Evolutionary conservation across 2,329 filamentous ascomycete genomes (phyloP), one percentile per base, ranked within the genome.

Genomic region (Paraconiothyrium brasiliense): DNA sequence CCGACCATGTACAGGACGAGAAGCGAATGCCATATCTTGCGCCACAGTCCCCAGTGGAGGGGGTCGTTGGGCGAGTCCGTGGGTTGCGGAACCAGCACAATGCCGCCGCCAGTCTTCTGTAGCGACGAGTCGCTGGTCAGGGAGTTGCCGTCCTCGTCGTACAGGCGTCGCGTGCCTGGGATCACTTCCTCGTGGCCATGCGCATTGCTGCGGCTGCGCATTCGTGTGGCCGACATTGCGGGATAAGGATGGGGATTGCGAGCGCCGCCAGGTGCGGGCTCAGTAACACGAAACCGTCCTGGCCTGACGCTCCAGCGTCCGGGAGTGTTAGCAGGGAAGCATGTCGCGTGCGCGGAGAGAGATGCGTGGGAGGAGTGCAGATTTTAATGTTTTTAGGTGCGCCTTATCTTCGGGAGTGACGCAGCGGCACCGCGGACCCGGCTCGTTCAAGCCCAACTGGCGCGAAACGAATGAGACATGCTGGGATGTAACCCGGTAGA

Each of bases 71-170:
- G 77, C 50, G 84, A 81, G 39, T 63, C 79, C 56, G 79, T 82
- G 0, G 84, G 84, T 69, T 86, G 83, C 1, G 84, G 84, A 37
- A 85, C 84, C 58, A 86, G 76, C 34, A 84, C 79, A 1, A 81
- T 84, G 46, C 70, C 65, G 50, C 69, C 64, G 48, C 73, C 77
- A 22, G 75, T 69, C 37, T 73, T 63, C 16, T 60, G 41, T 24
- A 67, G 66, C 27, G 63, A 67, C 37, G 52, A 54, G 54, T 67
- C 66, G 37, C 73, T 72, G 14, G 73, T 74, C 63, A 79, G 74
- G 16, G 78, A 64, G n/a, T 71, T 64, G 59, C 64, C 67, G 43
- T 67, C 41, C 43, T 65, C 64, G 35, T 66, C 66, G 52, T 63
- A 67, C 10, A 67, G 61, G 24, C 66, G 66, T 57, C 66, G 61